Evolutionary conservation across 139 green algal genomes (phyloP), one percentile per base, ranked within the genome.

Genomic region (Chlorella sorokiniana): DNA sequence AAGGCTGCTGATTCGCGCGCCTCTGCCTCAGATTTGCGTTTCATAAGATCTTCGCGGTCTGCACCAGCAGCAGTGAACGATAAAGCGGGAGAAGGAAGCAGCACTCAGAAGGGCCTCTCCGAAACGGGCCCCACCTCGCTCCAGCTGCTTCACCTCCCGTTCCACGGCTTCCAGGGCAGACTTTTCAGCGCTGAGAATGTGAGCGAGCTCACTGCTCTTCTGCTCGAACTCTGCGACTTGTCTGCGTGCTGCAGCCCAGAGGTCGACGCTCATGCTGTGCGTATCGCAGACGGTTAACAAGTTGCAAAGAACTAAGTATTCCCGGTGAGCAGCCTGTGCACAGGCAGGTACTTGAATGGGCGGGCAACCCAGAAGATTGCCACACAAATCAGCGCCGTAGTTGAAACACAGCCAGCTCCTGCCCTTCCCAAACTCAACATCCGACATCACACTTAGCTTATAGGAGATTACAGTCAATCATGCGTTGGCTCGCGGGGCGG

Each of bases 101-200:
- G 2, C 25, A 3, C 27, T 33, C 3, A 37, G 16, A 37, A 9
- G 56, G 56, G 52, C 22, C 27, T 10, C 11, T 25, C 27, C 25
- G 29, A 38, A 22, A n/a, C 29, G 3, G 4, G 61, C 4, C 71
- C 62, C 44, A 79, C 73, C 73, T 22, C 52, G 37, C 25, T 79
- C 54, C 52, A 79, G 38, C 54, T 79, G 14, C 35, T 79, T 79
- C 25, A 68, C 38, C 73, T 79, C 73, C 2, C 54, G 73, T 37
- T 69, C 31, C 73, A 69, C 35, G 1, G 73, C 73, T 35, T 52
- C 35, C 73, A 79, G 52, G 27, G 73, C 51, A 8, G 63, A 52
- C 54, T 68, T 68, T 38, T 79, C 73, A 1, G 73, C 52, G 54
- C 37, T 29, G 37, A 79, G 52, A 25, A 61, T 33, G 35, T 69